Evolutionary conservation across 805 yeast genomes (phyloP), one percentile per base, ranked within the genome.

Genomic region (Spathaspora sp.): DNA sequence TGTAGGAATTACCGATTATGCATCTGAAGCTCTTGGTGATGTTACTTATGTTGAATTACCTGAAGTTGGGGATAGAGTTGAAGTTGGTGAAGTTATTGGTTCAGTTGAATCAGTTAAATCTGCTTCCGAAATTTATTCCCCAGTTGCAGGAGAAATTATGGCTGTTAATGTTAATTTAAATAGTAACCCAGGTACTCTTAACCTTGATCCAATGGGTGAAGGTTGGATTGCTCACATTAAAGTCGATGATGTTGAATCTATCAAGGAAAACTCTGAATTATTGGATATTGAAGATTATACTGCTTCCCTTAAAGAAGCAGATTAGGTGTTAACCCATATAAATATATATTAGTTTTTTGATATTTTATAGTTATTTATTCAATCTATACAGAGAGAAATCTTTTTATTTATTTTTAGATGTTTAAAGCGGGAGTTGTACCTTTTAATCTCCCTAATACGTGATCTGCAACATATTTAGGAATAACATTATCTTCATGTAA

Each of bases 1-100:
- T 61, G 77, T 93, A 19, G 99, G 99, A 29, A 90, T 94, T 69
- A 91, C 99, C 52, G 83, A 81, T 62, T 92, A 94, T 66, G 99
- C 99, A 17, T 86, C 97, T 19, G 97, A 91, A 63, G 96, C 98
- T 7, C 81, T 94, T 55, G 99, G 99, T 44, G 99, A 94, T 71
- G 96, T 96, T 51, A 96, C 98, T 3, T 94, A 79, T 67, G 86
- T 92, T 53, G 99, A 94, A 72, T 78, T 93, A 60, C 96, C 96
- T 46, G 92, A 86, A 59, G 80, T 79, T 40, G 88, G 85, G 42
- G 79, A 77, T 42, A 73, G 64, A 29, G 76, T 86, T 51, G 83
- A 76, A 52, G 77, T 78, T 47, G 96, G 96, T 48, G 97, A 90
- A 56, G 76, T 93, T 12, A 76, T 94, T 65, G 97, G 97, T 6